These are phyloP conservation scores for Colletotrichum aenigma DNA, from an alignment of 2,329 filamentous ascomycete species.

Conservation along the genomic window DNA sequence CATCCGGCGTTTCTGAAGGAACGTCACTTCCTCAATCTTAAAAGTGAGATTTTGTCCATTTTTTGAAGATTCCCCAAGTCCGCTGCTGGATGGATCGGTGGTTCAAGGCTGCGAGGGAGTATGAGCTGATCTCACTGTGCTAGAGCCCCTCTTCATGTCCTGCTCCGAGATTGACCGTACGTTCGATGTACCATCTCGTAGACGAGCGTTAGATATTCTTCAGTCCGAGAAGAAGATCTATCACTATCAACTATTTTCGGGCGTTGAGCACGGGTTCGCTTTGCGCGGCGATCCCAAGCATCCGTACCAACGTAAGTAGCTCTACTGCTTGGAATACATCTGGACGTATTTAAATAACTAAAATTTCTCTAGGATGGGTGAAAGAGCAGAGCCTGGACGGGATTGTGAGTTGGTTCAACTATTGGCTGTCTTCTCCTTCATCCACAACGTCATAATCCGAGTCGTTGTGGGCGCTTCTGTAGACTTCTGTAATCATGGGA, in stretches of 20 bases:
- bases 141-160: neutral
- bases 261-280: constrained; percentile 69
- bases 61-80: fast-evolving
- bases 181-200: neutral
- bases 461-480: neutral
- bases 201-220: constrained; percentile 40
- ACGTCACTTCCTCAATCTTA: neutral
- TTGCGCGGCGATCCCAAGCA: constrained; percentile 56
- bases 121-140: fast-evolving
- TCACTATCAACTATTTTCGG: constrained; percentile 67
- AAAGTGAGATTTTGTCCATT: fast-evolving
- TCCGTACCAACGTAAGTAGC: neutral
- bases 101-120: no score
- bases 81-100: no score
- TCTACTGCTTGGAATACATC: fast-evolving
- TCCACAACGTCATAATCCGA: neutral
- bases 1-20: neutral
- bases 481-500: neutral
- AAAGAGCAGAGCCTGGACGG: neutral
- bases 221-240: constrained; percentile 48
- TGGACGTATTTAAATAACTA: neutral
- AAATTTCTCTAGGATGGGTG: neutral
- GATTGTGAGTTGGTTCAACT: neutral
- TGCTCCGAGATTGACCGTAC: neutral
- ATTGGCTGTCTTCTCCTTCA: neutral